A percentile compares a stretch with the other conserved stretches of the same genome.
Conservation (phyloP, 306 rosid species). For the Herpetospermum pedunculosum region DNA sequence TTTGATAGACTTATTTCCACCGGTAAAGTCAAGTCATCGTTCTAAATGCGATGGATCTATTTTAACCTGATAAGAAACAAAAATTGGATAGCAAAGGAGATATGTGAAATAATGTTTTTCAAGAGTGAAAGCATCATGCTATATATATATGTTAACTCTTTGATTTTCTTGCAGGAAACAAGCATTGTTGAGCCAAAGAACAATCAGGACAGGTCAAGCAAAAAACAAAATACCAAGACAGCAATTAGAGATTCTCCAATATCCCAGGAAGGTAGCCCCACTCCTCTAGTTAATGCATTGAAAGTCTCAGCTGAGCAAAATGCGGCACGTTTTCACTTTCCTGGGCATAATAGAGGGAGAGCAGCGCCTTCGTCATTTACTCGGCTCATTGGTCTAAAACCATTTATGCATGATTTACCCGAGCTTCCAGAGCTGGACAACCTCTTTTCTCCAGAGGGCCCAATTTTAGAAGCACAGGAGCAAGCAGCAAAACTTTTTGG, state of each 20-base stretch:
- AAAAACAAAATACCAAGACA: neutral
- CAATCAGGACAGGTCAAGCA: neutral
- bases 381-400: slow-evolving; percentile 48
- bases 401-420: slow-evolving; percentile 63
- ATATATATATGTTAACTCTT: neutral
- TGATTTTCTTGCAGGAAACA: slow-evolving; percentile 6
- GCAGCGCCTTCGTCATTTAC: slow-evolving; percentile 66
- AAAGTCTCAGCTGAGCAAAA: slow-evolving; percentile 51
- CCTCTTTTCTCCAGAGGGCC: slow-evolving; percentile 65
- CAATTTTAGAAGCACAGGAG: slow-evolving; percentile 70
- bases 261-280: slow-evolving; percentile 16
- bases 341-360: slow-evolving; percentile 88
- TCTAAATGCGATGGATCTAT: neutral
- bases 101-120: neutral
- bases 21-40: neutral
- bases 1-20: neutral
- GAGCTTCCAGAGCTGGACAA: slow-evolving; percentile 74
- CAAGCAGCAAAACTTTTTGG: slow-evolving; percentile 75
- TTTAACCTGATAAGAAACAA: neutral
- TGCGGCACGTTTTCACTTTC: slow-evolving; percentile 71
- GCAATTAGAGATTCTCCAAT: neutral
- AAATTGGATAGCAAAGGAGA: neutral
- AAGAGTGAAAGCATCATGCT: neutral
- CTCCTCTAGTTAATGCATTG: slow-evolving; percentile 66
- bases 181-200: neutral